A percentile compares a stretch with the other conserved stretches of the same genome.
These are phyloP conservation scores for Tulasnella sp. DNA, from an alignment of 768 basidiomycete species.

Conservation along the genomic window DNA sequence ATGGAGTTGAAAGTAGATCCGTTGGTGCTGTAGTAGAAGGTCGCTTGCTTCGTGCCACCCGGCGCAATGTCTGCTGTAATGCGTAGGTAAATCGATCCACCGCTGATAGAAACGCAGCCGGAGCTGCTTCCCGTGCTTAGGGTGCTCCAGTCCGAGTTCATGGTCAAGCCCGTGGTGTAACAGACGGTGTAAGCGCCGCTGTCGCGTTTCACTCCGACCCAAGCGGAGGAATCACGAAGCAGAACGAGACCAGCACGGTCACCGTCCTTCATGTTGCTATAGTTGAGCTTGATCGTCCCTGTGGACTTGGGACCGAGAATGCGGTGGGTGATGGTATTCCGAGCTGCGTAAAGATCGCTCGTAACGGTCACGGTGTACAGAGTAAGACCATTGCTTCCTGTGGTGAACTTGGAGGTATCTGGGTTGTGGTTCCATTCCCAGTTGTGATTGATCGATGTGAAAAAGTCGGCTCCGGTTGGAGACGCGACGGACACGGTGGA, in stretches of 20 bases:
- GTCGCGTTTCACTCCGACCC: neutral
- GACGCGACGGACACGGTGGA: slow-evolving; percentile 5
- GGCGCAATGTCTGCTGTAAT: neutral
- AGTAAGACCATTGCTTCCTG: slow-evolving; percentile 14
- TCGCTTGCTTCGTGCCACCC: neutral
- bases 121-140: neutral
- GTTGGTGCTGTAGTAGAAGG: neutral
- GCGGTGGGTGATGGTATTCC: slow-evolving; percentile 29
- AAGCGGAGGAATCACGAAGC: neutral
- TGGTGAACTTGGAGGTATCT: slow-evolving; percentile 16
- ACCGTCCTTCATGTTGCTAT: slow-evolving; percentile 23
- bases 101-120: neutral
- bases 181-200: neutral
- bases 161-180: neutral
- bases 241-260: neutral
- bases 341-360: slow-evolving; percentile 24
- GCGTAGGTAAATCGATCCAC: neutral
- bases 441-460: neutral
- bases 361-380: slow-evolving; percentile 25
- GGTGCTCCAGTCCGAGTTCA: neutral
- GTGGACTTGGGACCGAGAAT: slow-evolving; percentile 27
- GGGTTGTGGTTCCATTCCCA: neutral
- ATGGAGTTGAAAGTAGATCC: neutral
- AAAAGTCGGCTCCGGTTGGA: neutral
- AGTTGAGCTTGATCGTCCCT: slow-evolving; percentile 24